A percentile compares a stretch with the other conserved stretches of the same genome.
Conservation (phyloP, 768 basidiomycete genomes). For the Rhodotorula sphaerocarpa region DNA sequence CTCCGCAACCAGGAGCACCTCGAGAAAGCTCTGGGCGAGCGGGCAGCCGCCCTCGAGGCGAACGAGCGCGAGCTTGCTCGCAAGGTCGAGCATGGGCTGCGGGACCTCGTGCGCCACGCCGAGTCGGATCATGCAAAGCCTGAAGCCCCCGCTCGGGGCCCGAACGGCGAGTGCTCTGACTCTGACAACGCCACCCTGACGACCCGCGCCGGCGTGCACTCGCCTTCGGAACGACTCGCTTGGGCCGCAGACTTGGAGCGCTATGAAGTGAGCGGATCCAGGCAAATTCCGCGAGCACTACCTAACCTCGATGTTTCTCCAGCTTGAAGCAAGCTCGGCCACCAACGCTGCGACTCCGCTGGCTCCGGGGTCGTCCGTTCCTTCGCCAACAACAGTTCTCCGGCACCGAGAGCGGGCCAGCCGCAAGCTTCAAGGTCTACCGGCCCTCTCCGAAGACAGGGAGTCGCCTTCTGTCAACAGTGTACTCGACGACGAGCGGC, state of each 20-base stretch:
- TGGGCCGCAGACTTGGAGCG: background rate
- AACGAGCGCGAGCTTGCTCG: background rate
- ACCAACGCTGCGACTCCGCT: no score
- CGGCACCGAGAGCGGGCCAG: slow-evolving; percentile 1
- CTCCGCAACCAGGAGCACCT: background rate
- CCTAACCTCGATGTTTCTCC: no score
- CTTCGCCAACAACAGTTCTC: slow-evolving; percentile 2
- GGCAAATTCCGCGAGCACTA: no score
- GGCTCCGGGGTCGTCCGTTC: slow-evolving; percentile 1
- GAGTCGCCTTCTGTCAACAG: background rate
- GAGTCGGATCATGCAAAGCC: background rate
- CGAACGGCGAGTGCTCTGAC: background rate
- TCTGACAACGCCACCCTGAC: background rate
- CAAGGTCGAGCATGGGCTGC: background rate
- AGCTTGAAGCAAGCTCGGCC: no score
- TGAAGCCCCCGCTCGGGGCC: background rate
- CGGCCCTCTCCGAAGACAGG: background rate
- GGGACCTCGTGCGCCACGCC: no score
- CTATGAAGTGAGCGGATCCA: no score
- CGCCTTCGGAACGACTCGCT: background rate
- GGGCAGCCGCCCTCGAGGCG: background rate
- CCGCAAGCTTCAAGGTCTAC: slow-evolving; percentile 3
- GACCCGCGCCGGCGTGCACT: slow-evolving; percentile 1
- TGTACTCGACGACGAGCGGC: background rate
- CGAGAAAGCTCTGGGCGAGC: no score